Evolutionary conservation across 176 grass and related monocot species (phyloP), one percentile per base, ranked within the genome.

Genomic region (Dendrocalamus sinicus): DNA sequence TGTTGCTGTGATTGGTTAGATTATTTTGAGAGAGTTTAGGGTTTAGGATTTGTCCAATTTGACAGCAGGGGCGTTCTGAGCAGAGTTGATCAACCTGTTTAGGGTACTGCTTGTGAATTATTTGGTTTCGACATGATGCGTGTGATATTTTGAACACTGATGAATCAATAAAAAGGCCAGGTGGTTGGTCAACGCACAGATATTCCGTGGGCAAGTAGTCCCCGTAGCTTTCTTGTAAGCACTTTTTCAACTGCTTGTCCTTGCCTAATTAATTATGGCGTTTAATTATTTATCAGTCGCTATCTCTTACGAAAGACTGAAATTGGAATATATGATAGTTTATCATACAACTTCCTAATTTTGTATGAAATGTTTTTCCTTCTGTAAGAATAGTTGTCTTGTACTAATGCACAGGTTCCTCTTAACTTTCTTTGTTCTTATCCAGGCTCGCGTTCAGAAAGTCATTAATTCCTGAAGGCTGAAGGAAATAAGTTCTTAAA

Each of bases 191-290:
- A 84, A 35, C 47, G 74, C 75, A 73, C 48, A 75, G 15, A 79
- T 83, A 10, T 50, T 90, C 67, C 59, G 79, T 60, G 83, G 61
- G 78, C 35, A 59, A 9, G 24, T 75, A 32, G 6, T 5, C 9
- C 23, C 30, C 40, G 3, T 85, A 58, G 81, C 75, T 89, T 74
- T 84, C 87, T 78, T 82, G 64, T 14, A 71, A 45, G 60, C 28
- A 28, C 28, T 79, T 85, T 22, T 55, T 76, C 68, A 76, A 77
- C 83, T 82, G 62, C 76, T 77, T 28, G 28, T 28, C 28, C 28
- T 28, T 66, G 70, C 5, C 24, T 74, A 55, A 66, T 90, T 77
- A 83, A 73, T 86, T 78, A 58, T 11, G 30, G 30, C 30, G 30
- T 32, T 32, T 32, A 32, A 32, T 32, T 32, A 32, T 32, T 32